These are phyloP conservation scores for Botrytis fabae DNA, from an alignment of 2,329 filamentous ascomycete species.

Conservation along the genomic window DNA sequence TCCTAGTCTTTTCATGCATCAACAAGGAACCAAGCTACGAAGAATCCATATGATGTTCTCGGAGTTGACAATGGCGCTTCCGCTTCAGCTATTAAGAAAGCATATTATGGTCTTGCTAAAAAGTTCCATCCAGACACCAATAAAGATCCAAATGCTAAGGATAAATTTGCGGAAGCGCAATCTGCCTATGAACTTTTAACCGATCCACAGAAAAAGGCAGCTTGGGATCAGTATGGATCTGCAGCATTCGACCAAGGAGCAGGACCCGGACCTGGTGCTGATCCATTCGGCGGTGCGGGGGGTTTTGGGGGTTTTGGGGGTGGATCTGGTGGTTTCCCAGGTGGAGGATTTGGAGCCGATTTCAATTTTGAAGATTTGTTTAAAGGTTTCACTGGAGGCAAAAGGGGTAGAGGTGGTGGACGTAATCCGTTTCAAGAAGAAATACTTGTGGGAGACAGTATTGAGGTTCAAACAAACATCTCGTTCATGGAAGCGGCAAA, in stretches of 20 bases:
- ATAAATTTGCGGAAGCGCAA: constrained; percentile 91
- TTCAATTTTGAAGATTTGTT: constrained; percentile 98
- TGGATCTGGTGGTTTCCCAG: constrained; percentile 53
- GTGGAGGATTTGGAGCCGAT: constrained; percentile 69
- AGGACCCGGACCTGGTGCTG: constrained; percentile 55
- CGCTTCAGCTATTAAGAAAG: constrained; percentile 90
- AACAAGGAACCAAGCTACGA: constrained; percentile 41
- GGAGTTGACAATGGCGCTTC: constrained; percentile 83
- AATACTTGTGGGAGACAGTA: constrained; percentile 89
- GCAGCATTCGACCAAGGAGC: constrained; percentile 79
- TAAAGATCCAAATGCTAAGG: constrained; percentile 90
- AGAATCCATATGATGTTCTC: constrained; percentile 85
- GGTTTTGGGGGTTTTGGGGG: constrained; percentile 53
- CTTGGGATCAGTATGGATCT: constrained; percentile 87
- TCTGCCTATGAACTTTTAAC: constrained; percentile 91
- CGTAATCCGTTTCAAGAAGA: constrained; percentile 74
- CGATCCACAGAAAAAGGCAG: constrained; percentile 88
- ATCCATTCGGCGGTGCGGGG: constrained; percentile 63
- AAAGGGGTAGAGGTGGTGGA: constrained; percentile 49
- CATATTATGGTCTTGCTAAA: constrained; percentile 95
- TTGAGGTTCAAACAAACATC: constrained; percentile 90
- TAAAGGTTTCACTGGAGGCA: constrained; percentile 65
- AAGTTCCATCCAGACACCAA: constrained; percentile 98
- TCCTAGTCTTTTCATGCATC: constrained; percentile 39
- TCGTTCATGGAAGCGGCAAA: constrained; percentile 96